These are phyloP conservation scores for Yamadazyma triangularis DNA, from an alignment of 1,139 yeast species.

Conservation along the genomic window DNA sequence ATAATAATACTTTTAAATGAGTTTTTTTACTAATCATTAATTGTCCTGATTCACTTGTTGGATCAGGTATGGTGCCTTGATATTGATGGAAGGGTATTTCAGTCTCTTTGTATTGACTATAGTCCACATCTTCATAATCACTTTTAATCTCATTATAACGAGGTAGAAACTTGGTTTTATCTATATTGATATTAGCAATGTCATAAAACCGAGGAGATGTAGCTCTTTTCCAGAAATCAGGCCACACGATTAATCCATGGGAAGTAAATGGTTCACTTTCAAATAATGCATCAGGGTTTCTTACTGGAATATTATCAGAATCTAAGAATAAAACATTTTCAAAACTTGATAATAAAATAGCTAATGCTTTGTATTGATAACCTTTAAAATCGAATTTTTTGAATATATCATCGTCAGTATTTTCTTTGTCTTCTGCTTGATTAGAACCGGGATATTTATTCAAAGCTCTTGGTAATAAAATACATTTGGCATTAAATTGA, in stretches of 20 bases:
- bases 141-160: conserved; percentile 25
- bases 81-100: conserved; percentile 62
- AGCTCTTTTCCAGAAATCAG: conserved; percentile 46
- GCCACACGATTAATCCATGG: conserved; percentile 42
- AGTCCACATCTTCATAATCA: conserved; percentile 11
- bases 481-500: conserved; percentile 64
- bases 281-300: conserved; percentile 45
- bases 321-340: conserved; percentile 73
- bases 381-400: conserved; percentile 39
- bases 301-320: conserved; percentile 69
- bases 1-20: conserved; percentile 59
- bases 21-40: conserved; percentile 60
- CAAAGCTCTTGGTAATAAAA: conserved; percentile 32
- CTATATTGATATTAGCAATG: conserved; percentile 30
- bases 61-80: conserved; percentile 72
- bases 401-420: conserved; percentile 7
- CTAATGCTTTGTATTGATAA: conserved; percentile 75
- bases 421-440: no score
- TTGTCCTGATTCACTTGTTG: conserved; percentile 82
- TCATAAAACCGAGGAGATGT: conserved; percentile 39
- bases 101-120: conserved; percentile 8
- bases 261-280: conserved; percentile 24
- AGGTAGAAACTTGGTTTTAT: conserved; percentile 23
- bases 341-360: conserved; percentile 69
- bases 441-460: conserved; percentile 22